A percentile compares a stretch with the other conserved stretches of the same genome.
phyloP scores from a whole-genome alignment of 2,329 filamentous ascomycete species.

The Alternaria sp. region DNA sequence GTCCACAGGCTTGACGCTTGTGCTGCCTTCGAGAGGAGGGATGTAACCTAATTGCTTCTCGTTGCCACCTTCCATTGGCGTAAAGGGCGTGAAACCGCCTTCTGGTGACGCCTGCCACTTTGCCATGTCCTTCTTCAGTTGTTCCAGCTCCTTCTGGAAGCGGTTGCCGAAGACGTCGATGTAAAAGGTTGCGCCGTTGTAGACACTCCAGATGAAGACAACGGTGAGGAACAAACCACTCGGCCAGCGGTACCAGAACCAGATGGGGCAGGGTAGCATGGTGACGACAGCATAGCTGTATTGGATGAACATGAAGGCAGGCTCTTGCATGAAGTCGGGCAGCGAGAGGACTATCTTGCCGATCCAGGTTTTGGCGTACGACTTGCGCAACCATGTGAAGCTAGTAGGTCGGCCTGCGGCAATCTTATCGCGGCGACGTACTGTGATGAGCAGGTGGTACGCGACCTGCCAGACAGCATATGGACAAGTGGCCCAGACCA shows the following conservation, averaged over 20 bases:
- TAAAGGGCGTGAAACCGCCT: conserved; percentile 31
- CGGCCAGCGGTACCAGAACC: conserved; percentile 88
- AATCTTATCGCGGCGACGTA: conserved; percentile 94
- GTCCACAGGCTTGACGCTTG: conserved; percentile 25
- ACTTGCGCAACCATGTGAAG: conserved; percentile 94
- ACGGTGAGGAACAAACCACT: conserved; percentile 76
- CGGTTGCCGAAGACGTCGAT: conserved; percentile 97
- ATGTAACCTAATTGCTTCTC: conserved; percentile 39
- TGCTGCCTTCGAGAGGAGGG: conserved; percentile 39
- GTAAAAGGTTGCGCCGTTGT: conserved; percentile 97
- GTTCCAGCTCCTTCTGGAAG: conserved; percentile 95
- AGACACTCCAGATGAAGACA: conserved; percentile 94
- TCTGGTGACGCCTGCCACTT: conserved; percentile 72
- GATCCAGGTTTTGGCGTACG: conserved; percentile 88
- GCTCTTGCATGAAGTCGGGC: conserved; percentile 78
- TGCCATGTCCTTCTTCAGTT: conserved; percentile 83
- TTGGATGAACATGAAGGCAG: conserved; percentile 95
- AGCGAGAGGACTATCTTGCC: conserved; percentile 83
- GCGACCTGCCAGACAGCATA: conserved; percentile 91
- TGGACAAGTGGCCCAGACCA: conserved; percentile 90
- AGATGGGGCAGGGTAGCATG: conserved; percentile 92
- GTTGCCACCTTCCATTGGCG: conserved; percentile 24
- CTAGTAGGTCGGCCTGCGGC: conserved; percentile 93
- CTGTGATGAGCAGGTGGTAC: conserved; percentile 95
- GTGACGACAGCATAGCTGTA: conserved; percentile 89